These are phyloP conservation scores for Durusdinium trenchii DNA, from an alignment of 73 alveolate species.

Conservation along the genomic window DNA sequence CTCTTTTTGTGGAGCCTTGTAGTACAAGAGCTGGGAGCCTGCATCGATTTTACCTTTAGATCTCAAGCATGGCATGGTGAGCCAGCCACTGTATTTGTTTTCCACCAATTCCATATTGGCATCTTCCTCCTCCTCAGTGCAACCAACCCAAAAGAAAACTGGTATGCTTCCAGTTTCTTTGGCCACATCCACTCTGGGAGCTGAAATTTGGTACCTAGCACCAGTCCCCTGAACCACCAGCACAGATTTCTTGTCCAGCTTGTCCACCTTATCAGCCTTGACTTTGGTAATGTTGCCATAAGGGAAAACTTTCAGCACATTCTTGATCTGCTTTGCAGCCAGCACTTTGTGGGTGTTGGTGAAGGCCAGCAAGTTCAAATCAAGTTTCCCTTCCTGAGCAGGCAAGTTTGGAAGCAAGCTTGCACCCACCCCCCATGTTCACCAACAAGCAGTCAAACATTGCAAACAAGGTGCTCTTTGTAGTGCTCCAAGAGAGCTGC, in stretches of 20 bases:
- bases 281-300: neutral
- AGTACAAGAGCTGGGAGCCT: neutral
- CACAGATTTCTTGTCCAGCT: neutral
- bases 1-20: too few relatives aligned
- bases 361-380: neutral
- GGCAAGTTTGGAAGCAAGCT: neutral
- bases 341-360: neutral
- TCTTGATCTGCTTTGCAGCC: neutral
- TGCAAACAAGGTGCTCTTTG: neutral
- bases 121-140: constrained; percentile 9
- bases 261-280: neutral
- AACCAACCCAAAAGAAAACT: neutral
- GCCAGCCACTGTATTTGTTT: neutral
- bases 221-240: neutral
- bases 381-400: neutral
- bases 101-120: neutral
- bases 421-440: neutral
- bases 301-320: neutral
- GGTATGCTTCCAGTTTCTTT: neutral
- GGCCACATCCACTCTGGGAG: neutral
- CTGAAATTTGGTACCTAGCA: neutral
- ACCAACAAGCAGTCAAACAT: neutral
- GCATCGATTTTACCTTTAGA: neutral
- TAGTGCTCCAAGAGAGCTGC: neutral
- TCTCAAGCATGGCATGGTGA: constrained; percentile 4